A percentile compares a stretch with the other conserved stretches of the same genome.
phyloP scores from a whole-genome alignment of 2,329 filamentous ascomycete genomes.

The Fusarium stilboides region DNA sequence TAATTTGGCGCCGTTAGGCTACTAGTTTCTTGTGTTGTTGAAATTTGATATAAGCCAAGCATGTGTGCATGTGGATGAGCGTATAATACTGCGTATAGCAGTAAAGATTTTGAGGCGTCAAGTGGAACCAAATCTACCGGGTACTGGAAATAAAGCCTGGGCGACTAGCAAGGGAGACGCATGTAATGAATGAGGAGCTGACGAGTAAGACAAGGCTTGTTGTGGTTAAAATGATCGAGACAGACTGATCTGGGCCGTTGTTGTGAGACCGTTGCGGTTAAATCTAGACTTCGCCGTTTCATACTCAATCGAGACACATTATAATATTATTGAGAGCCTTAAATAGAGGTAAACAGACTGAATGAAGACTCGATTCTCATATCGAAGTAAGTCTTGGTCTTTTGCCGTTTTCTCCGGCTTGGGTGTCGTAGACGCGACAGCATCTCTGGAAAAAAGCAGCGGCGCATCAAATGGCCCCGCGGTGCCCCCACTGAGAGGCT shows the following conservation, averaged over 20 bases:
- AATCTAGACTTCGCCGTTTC: conserved; percentile 1
- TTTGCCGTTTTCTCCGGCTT: conserved; percentile 41
- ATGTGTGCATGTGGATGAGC: background rate
- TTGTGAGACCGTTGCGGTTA: conserved; percentile 5
- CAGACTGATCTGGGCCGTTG: conserved; percentile 17
- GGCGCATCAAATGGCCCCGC: conserved; percentile 34
- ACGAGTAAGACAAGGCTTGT: conserved; percentile 26
- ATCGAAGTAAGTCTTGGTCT: conserved; percentile 8
- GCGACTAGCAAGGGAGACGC: conserved; percentile 30
- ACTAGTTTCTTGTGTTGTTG: background rate
- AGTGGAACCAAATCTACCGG: conserved; percentile 17
- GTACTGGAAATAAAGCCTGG: conserved; percentile 22
- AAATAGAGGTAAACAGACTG: background rate
- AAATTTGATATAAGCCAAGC: conserved; percentile 10
- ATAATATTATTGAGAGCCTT: background rate
- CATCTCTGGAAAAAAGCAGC: conserved; percentile 41
- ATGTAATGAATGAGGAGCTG: conserved; percentile 23
- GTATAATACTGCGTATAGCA: background rate
- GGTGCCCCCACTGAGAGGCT: conserved; percentile 39
- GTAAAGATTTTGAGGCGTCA: conserved; percentile 23
- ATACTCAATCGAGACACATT: background rate
- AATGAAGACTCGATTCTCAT: too few relatives aligned
- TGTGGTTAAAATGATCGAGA: conserved; percentile 2
- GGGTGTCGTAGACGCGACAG: conserved; percentile 16
- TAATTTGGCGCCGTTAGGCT: conserved; percentile 11